Base-by-base conservation (phyloP, 2,329 filamentous ascomycete species). In the Fusarium kyushuense region DNA sequence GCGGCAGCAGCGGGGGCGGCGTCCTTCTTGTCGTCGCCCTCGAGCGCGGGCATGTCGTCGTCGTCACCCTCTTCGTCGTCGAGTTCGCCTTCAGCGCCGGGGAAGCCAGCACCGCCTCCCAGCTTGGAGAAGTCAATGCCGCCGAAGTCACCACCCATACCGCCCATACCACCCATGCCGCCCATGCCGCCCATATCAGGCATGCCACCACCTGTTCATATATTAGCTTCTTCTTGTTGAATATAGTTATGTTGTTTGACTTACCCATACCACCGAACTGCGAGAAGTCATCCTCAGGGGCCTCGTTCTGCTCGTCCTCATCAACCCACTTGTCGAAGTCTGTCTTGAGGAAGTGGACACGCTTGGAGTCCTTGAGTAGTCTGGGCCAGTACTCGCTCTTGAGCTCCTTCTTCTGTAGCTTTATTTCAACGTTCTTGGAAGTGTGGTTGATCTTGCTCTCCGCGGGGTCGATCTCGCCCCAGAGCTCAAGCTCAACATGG, bases 261-360 rank as follows among this genome's bases (percentile, higher is more conserved):
- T 76, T 79, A 84, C 86, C 86, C 87, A 89, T 92, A 69, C 88
- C 88, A 60, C 86, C 88, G 73, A 88, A 89, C 78, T 89, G 85
- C 70, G 86, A 87, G 73, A 90, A 82, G 80, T 97, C 94, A 58
- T 97, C 94, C 70, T 96, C 93, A 48, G 88, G 84, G 63, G 88
- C 90, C 81, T 93, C 94, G 77, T 98, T 92, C 85, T 99, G 96
- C 88, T 99, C 96, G 78, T 99, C 94, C 88, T 97, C 93, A 74
- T 97, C 94, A 76, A 97, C 92, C 94, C 94, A 97, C 91, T 97
- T 97, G 85, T 97, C 94, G 76, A 99, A 99, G 84, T 99, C 92
- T 70, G 96, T 98, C 90, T 97, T 97, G 77, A 99, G 83, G 88
- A 94, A 99, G 84, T 98, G 96, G 56, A 92, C 84, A 86, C 93